Base-by-base conservation (phyloP, 2,329 filamentous ascomycete species). In the Aspergillus piperis region DNA sequence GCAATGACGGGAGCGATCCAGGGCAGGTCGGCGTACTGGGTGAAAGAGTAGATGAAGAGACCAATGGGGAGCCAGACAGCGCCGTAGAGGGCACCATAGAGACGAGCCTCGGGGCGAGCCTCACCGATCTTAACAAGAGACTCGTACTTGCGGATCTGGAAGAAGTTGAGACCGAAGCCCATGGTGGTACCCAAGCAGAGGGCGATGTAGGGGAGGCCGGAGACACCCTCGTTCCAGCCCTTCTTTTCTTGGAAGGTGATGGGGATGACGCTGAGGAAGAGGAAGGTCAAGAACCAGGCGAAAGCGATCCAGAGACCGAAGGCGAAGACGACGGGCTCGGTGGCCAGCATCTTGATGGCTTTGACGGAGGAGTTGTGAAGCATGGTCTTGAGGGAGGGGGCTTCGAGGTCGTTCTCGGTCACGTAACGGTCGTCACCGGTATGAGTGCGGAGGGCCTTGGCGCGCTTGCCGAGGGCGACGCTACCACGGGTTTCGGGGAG, bases 41-140 rank as follows among this genome's bases (percentile, higher is more conserved):
- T 83, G 74, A 83, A 84, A 41, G 75, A 78, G 76, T 84, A 84
- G 69, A 84, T 81, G 74, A 82, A 82, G 2, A 83, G 75, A 15
- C 81, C 81, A 48, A 82, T 68, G 13, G 81, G 81, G 11, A 82
- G 73, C 73, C 75, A 81, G 62, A 81, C 64, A 23, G 80, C 78
- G 23, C 81, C 81, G 62, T 73, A 81, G 67, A 82, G 77, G 53
- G 80, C 78, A n/a, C 80, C 80, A 64, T 82, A 82, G 2, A 82
- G 76, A 19, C 80, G 78, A n/a, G 72, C 72, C 60, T 82, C 80
- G 3, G 80, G 80, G 0, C 75, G 70, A n/a, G 80, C 68, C n/a
- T 62, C 32, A 7, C 47, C 36, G 17, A 68, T 66, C 10, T 74
- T 67, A 39, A 75, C 73, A 42, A 82, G 73, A 8, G 70, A 67